Evolutionary conservation across 1,284 basidiomycete genomes (phyloP).

Genomic region (Agroathelia rolfsii): DNA sequence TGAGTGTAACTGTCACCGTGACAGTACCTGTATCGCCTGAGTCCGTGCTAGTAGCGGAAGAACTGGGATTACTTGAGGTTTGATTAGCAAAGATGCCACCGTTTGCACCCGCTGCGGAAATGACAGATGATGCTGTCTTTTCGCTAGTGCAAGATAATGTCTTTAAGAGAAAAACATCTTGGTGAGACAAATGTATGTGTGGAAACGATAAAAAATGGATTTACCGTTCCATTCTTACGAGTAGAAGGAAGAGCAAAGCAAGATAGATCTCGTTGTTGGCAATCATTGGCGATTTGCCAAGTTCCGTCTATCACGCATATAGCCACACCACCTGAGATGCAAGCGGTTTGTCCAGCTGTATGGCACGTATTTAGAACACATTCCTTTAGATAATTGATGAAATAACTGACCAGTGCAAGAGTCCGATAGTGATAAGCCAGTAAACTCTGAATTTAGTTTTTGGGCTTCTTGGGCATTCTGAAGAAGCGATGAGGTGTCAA

Average conservation of each 20-base stretch:
- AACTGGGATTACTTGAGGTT: too few species aligned
- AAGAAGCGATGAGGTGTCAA: conserved; percentile 29
- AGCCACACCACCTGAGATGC: conserved; percentile 28
- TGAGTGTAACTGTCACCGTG: conserved; percentile 13
- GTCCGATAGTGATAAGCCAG: conserved; percentile 25
- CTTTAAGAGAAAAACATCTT: conserved; percentile 17
- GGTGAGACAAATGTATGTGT: not conserved
- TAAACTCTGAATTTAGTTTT: conserved; percentile 34
- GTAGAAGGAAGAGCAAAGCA: conserved; percentile 42
- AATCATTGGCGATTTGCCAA: conserved; percentile 30
- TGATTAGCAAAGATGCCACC: too few species aligned
- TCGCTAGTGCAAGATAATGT: conserved; percentile 36
- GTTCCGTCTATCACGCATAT: conserved; percentile 27
- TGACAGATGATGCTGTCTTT: conserved; percentile 28
- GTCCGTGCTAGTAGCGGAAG: conserved; percentile 19
- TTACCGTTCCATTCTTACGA: conserved; percentile 31
- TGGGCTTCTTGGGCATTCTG: conserved; percentile 40
- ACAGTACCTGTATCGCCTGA: conserved; percentile 8
- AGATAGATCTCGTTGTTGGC: conserved; percentile 22
- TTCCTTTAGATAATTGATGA: not conserved
- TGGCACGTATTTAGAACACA: not conserved
- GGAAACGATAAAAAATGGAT: too few species aligned
- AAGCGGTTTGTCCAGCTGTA: conserved; percentile 33
- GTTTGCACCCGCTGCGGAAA: conserved; percentile 33
- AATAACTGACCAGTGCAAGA: conserved; percentile 31